Percentiles rank a stretch among this genome's conserved stretches.
These are phyloP conservation scores for Astrocystis sublimbata DNA, from an alignment of 495 filamentous ascomycete species.

Conservation along the genomic window DNA sequence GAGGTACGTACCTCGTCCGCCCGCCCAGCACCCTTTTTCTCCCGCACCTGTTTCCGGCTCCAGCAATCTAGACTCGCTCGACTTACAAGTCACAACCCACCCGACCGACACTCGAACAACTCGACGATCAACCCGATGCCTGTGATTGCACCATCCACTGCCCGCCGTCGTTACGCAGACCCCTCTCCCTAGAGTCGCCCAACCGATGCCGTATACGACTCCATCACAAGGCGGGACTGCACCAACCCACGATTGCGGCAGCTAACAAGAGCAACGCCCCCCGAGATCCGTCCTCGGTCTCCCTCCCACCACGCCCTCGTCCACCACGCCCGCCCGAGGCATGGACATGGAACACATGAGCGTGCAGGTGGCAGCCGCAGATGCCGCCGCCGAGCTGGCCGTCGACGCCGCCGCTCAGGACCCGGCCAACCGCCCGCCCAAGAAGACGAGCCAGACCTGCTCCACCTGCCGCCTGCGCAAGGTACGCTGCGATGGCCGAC, in stretches of 20 bases:
- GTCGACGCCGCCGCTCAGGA: slow-evolving; percentile 34
- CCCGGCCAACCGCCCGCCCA: slow-evolving; percentile 33
- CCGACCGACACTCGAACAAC: neutral
- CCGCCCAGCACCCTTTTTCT: too few relatives aligned
- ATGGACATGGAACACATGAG: slow-evolving; percentile 42
- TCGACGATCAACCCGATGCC: slow-evolving; percentile 8
- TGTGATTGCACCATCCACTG: slow-evolving; percentile 14
- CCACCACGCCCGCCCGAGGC: slow-evolving; percentile 15
- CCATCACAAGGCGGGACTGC: slow-evolving; percentile 18
- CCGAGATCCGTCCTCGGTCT: slow-evolving; percentile 14
- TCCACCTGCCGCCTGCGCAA: slow-evolving; percentile 51
- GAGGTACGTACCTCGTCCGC: neutral
- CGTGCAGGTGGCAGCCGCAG: slow-evolving; percentile 34
- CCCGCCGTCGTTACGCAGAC: neutral
- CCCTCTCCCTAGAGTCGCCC: slow-evolving; percentile 4
- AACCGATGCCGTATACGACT: slow-evolving; percentile 20
- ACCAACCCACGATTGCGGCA: slow-evolving; percentile 15
- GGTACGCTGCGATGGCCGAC: slow-evolving; percentile 52
- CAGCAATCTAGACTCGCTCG: neutral
- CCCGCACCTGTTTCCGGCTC: neutral
- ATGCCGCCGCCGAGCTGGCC: slow-evolving; percentile 37
- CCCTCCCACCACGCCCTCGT: neutral
- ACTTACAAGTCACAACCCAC: too few relatives aligned
- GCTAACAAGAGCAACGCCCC: slow-evolving; percentile 15
- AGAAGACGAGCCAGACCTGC: slow-evolving; percentile 45